Base-by-base conservation (phyloP, 352 stramenopile genomes). In the Saprolegnia parasitica region DNA sequence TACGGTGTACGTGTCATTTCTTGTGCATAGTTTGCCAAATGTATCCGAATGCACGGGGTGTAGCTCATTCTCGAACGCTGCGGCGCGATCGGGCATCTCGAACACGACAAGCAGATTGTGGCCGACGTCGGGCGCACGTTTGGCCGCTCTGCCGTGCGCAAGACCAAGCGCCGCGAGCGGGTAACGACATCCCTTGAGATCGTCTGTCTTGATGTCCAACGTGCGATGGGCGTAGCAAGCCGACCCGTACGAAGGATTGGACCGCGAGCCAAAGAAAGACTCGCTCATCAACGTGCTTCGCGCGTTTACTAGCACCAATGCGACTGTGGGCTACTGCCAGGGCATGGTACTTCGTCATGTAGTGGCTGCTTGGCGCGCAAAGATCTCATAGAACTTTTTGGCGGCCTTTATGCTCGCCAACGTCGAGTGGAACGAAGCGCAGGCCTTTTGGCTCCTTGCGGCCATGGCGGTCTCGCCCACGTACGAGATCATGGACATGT, bases 271-370 rank as follows among this genome's bases (percentile, higher is more conserved):
- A 1, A 70, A 81, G 10, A 77, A 78, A 50, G 56, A 70, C 21
- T 71, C 82, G 4, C 77, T 92, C 15, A 74, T 74, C 11, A 87
- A 89, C 32, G 80, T 90, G 5, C 71, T 92, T 57, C 77, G 78
- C 1, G 76, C 81, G 24, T 90, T 88, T 49, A 77, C 84, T 54
- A 87, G 79, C 56, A 78, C 90, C 42, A 80, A 90, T 63, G 82
- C 77, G 0, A 82, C 87, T 67, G 79, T 90, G 29, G 84, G 82
- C 0, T 92, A 92, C 72, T 90, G 82, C 26, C 84, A 90, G 58
- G 84, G 84, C 13, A 85, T 92, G 82, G 82, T 70, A 46, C 32
- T 1, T 10, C 23, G 49, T 60, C 21, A 5, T 47, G 6, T n/a
- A 11, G 21, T 26, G 13, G 42, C 20, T 21, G 57, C 5, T 5